phyloP scores from a whole-genome alignment of 2,329 filamentous ascomycete genomes.

The Sporothrix pallida region DNA sequence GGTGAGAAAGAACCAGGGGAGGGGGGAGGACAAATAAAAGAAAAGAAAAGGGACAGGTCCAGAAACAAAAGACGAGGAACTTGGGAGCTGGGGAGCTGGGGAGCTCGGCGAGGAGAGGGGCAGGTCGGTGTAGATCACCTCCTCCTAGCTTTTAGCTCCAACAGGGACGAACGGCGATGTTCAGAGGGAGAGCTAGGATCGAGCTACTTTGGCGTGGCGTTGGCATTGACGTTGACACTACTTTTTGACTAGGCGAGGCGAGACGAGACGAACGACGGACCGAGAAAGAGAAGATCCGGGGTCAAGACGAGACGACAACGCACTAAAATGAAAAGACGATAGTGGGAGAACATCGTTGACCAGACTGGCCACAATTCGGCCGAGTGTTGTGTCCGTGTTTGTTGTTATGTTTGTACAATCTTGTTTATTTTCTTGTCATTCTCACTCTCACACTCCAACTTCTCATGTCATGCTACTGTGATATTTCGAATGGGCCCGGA shows the following conservation, averaged over 20 bases:
- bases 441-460: no score
- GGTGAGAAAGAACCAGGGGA: background rate
- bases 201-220: background rate
- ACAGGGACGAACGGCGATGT: background rate
- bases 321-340: no score
- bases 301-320: no score
- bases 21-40: background rate
- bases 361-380: background rate
- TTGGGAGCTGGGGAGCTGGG: background rate
- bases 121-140: background rate
- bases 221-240: no score
- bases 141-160: background rate
- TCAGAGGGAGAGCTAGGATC: background rate
- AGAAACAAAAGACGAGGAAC: background rate
- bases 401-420: no score
- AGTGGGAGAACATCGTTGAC: no score
- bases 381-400: background rate
- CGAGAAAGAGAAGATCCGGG: no score
- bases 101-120: background rate
- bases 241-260: no score
- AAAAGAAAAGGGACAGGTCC: background rate
- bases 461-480: no score
- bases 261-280: no score
- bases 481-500: conserved; percentile 24
- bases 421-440: no score